Percentiles rank a stretch among this genome's conserved stretches.
Evolutionary conservation across 805 yeast genomes (phyloP).

Genomic region (Barnettozyma populi): DNA sequence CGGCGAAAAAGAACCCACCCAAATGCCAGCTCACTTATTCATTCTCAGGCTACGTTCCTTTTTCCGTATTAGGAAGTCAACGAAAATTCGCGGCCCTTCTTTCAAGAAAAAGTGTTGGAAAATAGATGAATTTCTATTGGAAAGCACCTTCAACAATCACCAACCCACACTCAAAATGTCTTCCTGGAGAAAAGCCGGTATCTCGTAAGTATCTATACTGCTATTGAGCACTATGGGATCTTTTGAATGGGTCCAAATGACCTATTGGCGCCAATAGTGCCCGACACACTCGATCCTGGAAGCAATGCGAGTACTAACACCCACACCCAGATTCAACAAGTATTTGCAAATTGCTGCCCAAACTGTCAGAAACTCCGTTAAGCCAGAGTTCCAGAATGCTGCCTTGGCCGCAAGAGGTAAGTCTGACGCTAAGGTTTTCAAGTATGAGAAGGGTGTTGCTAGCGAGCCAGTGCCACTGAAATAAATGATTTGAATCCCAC

Average conservation of each 20-base stretch:
- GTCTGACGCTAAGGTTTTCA: slow-evolving; percentile 69
- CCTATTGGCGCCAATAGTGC: background rate
- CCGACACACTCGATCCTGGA: background rate
- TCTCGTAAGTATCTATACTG: slow-evolving; percentile 39
- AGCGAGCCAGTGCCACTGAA: slow-evolving; percentile 31
- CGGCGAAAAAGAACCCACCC: no score
- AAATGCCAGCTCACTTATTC: no score
- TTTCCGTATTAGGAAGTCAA: slow-evolving; percentile 18
- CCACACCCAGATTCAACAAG: slow-evolving; percentile 55
- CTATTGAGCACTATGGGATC: background rate
- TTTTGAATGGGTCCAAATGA: background rate
- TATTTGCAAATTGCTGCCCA: slow-evolving; percentile 88
- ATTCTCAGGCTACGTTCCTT: no score
- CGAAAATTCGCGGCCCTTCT: background rate
- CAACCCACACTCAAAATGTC: slow-evolving; percentile 34
- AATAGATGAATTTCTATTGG: background rate
- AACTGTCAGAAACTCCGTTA: slow-evolving; percentile 81
- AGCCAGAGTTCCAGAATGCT: slow-evolving; percentile 73
- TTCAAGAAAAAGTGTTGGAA: background rate
- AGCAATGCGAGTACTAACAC: slow-evolving; percentile 8
- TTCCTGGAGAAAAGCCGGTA: slow-evolving; percentile 62
- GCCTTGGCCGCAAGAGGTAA: slow-evolving; percentile 64
- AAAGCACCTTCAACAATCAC: background rate
- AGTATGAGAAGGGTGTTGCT: slow-evolving; percentile 63
- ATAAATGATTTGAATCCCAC: slow-evolving; percentile 8